Base-by-base conservation (phyloP, 768 basidiomycete genomes). In the Paxillus rubicundulus region DNA sequence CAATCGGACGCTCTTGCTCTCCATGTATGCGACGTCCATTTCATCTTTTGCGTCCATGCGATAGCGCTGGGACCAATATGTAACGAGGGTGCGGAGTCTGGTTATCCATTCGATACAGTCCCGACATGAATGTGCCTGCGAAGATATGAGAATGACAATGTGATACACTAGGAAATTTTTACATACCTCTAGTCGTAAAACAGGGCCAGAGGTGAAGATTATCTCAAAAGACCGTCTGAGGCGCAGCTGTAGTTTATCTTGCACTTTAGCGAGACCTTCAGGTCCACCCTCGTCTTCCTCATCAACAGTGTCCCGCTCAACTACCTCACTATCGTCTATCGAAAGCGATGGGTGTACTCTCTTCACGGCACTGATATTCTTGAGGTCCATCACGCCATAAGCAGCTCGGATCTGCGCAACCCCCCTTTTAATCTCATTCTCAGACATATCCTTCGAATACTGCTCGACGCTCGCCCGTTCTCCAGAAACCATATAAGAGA, bases 91-190 rank as follows among this genome's bases (percentile, higher is more conserved):
- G 16, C 81, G 80, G 4, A 98, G 78, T 37, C 85, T 79, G 45
- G 82, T 78, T 45, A 97, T 83, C 96, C 95, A 98, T 63, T 98
- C 93, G 45, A 85, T 64, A 0, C 89, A 89, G 41, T 86, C 76
- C 30, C 65, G 72, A 49, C 80, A 73, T 20, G 85, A 84, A 73
- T 86, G 74, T 34, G 84, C 76, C 90, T 94, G 55, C 39, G 27
- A 21, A 36, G 32, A 24, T 32, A 41, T 46, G 21, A 48, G 30
- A 43, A 47, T 46, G 30, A 50, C 47, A 21, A 28, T 44, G 47
- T 8, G 45, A 43, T 34, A 20, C 40, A 5, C 2, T 9, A 30
- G n/a, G 16, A 32, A 38, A 32, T 34, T 40, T n/a, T 21, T 34
- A 45, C 78, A 54, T 58, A 92, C 93, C 80, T 98, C 92, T 49